Evolutionary conservation across 106 monocot genomes (phyloP).

Genomic region (Alisma plantagoaquatica): DNA sequence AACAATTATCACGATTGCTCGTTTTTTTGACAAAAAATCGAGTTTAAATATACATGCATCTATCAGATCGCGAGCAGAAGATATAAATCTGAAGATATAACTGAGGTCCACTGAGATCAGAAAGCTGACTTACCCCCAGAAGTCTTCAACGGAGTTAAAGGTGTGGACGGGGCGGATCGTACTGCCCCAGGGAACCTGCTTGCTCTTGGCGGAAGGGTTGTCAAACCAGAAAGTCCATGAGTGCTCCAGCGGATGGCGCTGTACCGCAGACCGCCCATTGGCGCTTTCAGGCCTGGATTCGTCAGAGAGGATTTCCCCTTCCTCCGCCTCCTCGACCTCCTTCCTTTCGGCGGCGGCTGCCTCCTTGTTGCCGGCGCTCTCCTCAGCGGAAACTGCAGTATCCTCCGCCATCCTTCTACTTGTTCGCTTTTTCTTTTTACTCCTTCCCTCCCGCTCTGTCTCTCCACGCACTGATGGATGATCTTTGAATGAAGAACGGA

Average conservation of each 20-base stretch:
- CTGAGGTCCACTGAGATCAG: neutral
- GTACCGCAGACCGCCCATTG: neutral
- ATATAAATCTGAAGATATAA: neutral
- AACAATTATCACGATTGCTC: neutral
- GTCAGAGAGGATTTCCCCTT: slow-evolving; percentile 13
- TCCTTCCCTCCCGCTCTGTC: no score
- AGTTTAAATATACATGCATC: neutral
- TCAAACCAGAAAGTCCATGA: slow-evolving; percentile 89
- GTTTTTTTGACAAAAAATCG: neutral
- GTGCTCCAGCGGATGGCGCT: slow-evolving; percentile 50
- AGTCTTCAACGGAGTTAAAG: slow-evolving; percentile 65
- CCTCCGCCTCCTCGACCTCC: slow-evolving; percentile 14
- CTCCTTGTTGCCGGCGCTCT: neutral
- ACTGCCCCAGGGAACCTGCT: slow-evolving; percentile 66
- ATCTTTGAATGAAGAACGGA: no score
- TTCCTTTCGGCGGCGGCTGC: neutral
- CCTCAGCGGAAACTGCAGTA: neutral
- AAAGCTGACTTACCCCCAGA: slow-evolving; percentile 48
- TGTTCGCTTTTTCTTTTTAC: neutral
- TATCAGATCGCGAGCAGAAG: neutral
- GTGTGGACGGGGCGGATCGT: slow-evolving; percentile 61
- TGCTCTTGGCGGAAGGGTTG: slow-evolving; percentile 46
- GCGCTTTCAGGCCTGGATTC: neutral
- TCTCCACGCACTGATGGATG: no score
- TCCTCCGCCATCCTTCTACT: slow-evolving; percentile 7